phyloP scores from a whole-genome alignment of 2,329 filamentous ascomycete genomes.

The Aspergillus fumigatiaffinis region DNA sequence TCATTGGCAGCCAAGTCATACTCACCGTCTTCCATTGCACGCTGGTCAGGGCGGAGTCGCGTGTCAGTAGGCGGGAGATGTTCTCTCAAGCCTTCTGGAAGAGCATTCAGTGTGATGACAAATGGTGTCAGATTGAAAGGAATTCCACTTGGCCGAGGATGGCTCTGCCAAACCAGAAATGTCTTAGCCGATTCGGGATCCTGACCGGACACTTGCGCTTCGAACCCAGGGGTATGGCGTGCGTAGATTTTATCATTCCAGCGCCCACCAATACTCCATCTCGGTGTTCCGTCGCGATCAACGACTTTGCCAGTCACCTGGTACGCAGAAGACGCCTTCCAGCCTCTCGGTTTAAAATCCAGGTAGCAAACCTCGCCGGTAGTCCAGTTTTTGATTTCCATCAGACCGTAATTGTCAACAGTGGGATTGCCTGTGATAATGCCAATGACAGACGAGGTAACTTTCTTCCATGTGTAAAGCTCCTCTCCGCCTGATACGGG shows the following conservation, averaged over 20 bases:
- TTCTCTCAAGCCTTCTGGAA: conserved; percentile 74
- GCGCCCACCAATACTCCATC: conserved; percentile 84
- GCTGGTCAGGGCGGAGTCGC: conserved; percentile 85
- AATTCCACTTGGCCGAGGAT: conserved; percentile 73
- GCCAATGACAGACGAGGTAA: conserved; percentile 93
- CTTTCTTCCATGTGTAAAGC: conserved; percentile 98
- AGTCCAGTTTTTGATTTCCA: conserved; percentile 97
- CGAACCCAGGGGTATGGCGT: conserved; percentile 84
- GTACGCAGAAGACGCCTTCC: conserved; percentile 91
- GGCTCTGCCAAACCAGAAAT: conserved; percentile 89
- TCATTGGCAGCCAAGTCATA: conserved; percentile 91
- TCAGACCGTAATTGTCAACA: conserved; percentile 95
- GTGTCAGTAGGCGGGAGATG: conserved; percentile 90
- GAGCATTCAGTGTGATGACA: conserved; percentile 86
- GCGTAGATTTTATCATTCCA: conserved; percentile 99
- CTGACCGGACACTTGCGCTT: conserved; percentile 56
- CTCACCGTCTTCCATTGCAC: conserved; percentile 97
- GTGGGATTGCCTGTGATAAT: conserved; percentile 96
- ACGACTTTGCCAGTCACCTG: conserved; percentile 83
- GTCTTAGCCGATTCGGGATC: conserved; percentile 63
- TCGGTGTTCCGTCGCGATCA: conserved; percentile 72
- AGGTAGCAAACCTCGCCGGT: conserved; percentile 86
- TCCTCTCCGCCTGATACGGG: conserved; percentile 74
- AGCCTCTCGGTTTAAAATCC: conserved; percentile 92
- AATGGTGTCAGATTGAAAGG: conserved; percentile 98